Evolutionary conservation across 2,329 filamentous ascomycete species (phyloP), one percentile per base, ranked within the genome.

Genomic region (Myriosclerotinia curreyana): DNA sequence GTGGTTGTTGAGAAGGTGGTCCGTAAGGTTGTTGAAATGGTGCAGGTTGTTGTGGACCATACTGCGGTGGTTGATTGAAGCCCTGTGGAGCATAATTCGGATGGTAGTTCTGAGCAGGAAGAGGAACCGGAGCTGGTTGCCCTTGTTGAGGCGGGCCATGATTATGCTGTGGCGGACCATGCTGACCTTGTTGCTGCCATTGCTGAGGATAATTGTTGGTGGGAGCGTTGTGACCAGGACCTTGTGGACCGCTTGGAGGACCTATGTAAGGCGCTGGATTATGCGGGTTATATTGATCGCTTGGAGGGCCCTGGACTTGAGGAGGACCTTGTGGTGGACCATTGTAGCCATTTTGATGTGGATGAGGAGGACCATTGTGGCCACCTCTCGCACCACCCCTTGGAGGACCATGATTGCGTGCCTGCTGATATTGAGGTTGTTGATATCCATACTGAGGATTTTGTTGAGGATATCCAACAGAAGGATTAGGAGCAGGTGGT

Each of bases 71-170:
- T 38, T 71, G 70, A 60, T 81, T 74, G 65, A 85, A 86, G 11
- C 78, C 74, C 69, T 86, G 85, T 49, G 81, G 80, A 48, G 83
- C 79, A 71, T 85, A 86, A 73, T 83, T 84, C 42, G 82, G 82
- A 68, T 85, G 83, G 70, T 86, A 86, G 70, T 82, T 83, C 66
- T 80, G 77, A 40, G 81, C 75, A 58, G 82, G 79, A 42, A 86
- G 75, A 36, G 82, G 80, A 62, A 78, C 71, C 58, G 74, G 67
- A 55, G 73, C 68, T 55, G 74, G 72, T 53, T 61, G 63, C 14
- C 38, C 42, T 65, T 75, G 76, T 62, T 71, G 70, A 66, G 71
- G 69, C 38, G 69, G 76, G 36, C 67, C 66, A 42, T 71, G 70
- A 54, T 71, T 71, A 34, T 71, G 70, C 50, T 71, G 70, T 5